Conservation (phyloP, 2,329 filamentous ascomycete genomes). For the Thelonectria blattea region DNA sequence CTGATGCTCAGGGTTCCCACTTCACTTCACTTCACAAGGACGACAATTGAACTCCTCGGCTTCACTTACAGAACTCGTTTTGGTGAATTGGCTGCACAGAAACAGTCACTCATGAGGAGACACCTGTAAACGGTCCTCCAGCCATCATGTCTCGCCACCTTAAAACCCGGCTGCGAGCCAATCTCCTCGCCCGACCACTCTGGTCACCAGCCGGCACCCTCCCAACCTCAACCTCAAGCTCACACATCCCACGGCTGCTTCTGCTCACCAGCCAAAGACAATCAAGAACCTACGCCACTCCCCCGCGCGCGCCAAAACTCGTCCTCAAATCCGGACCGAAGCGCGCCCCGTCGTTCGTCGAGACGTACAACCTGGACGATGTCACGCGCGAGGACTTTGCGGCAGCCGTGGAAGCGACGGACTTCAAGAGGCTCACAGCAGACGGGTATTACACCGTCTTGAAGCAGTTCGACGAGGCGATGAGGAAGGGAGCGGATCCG, state of each 20-base stretch:
- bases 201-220: not conserved
- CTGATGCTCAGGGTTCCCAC: constrained; percentile 19
- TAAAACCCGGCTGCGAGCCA: constrained; percentile 6
- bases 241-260: not conserved
- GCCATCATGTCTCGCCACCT: constrained; percentile 10
- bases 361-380: constrained; percentile 30
- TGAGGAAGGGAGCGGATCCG: constrained; percentile 31
- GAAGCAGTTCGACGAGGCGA: constrained; percentile 30
- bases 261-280: constrained; percentile 10
- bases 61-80: constrained; percentile 13
- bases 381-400: constrained; percentile 35
- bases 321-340: not conserved
- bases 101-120: not conserved
- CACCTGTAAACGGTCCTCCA: too few species aligned
- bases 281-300: constrained; percentile 28
- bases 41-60: not conserved
- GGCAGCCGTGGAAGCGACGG: constrained; percentile 22
- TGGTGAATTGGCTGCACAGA: not conserved
- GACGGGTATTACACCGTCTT: constrained; percentile 34
- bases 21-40: constrained; percentile 12
- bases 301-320: constrained; percentile 19
- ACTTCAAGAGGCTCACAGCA: constrained; percentile 27
- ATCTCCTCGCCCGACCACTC: constrained; percentile 15
- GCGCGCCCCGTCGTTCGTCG: constrained; percentile 19
- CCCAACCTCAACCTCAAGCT: not conserved